Evolutionary conservation across 345 rosid genomes (phyloP).

Genomic region (Eucalyptus sp.): DNA sequence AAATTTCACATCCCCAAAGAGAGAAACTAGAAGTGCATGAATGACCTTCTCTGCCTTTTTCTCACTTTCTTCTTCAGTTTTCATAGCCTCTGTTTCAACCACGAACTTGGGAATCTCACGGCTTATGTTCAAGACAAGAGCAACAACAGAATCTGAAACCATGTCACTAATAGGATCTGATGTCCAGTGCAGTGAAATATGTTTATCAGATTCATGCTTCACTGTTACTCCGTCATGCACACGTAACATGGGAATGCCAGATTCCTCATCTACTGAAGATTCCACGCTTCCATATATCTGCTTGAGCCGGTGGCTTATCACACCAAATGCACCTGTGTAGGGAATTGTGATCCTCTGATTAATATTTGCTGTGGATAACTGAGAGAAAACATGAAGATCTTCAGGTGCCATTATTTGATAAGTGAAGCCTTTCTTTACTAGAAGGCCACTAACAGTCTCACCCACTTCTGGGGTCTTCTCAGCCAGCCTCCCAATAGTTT

Average conservation of each 20-base stretch:
- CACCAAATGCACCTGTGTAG: conserved; percentile 67
- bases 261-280: conserved; percentile 64
- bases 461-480: conserved; percentile 74
- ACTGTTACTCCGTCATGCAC: conserved; percentile 67
- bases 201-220: conserved; percentile 83
- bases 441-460: conserved; percentile 71
- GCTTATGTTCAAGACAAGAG: conserved; percentile 67
- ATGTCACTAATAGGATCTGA: conserved; percentile 87
- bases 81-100: conserved; percentile 41
- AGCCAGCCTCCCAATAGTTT: conserved; percentile 77
- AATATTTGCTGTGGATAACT: conserved; percentile 76
- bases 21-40: conserved; percentile 69
- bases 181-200: conserved; percentile 76
- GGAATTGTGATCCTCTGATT: conserved; percentile 84
- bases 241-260: conserved; percentile 46
- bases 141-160: conserved; percentile 87
- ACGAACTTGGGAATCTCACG: conserved; percentile 71
- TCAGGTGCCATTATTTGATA: conserved; percentile 97
- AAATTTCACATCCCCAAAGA: conserved; percentile 79
- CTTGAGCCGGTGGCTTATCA: conserved; percentile 71
- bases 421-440: conserved; percentile 89
- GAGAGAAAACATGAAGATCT: conserved; percentile 93
- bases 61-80: conserved; percentile 50
- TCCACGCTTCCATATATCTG: conserved; percentile 85
- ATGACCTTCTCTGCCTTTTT: conserved; percentile 74